Percentiles rank a stretch among this genome's conserved stretches.
Conservation (phyloP, 202 grass and related monocot genomes). For the Setaria viridis region DNA sequence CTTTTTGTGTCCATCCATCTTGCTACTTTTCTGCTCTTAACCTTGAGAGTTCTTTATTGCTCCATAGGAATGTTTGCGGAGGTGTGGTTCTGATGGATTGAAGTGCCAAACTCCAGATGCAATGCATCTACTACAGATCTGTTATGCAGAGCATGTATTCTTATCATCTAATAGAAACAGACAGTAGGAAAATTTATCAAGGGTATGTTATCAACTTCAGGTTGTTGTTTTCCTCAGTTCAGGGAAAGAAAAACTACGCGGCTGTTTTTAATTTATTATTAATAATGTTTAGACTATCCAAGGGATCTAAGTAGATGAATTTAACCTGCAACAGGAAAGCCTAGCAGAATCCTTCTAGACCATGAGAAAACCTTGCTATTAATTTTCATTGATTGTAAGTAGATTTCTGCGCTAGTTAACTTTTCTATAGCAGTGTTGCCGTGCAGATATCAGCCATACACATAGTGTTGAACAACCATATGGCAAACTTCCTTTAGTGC, state of each 20-base stretch:
- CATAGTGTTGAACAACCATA: background rate
- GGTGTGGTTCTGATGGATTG: background rate
- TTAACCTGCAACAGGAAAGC: conserved; percentile 15
- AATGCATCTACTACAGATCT: background rate
- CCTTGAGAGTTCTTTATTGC: background rate
- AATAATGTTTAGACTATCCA: conserved; percentile 2
- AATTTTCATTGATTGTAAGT: background rate
- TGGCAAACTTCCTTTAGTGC: conserved; percentile 6
- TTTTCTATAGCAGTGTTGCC: background rate
- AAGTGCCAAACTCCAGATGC: background rate
- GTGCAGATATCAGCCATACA: background rate
- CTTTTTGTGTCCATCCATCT: background rate
- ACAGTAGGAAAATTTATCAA: background rate
- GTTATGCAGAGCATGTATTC: background rate
- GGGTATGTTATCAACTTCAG: conserved; percentile 10
- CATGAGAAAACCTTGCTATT: conserved; percentile 26
- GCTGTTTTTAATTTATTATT: conserved; percentile 10
- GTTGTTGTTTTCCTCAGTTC: conserved; percentile 9
- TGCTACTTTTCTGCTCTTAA: background rate
- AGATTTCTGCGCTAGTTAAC: conserved; percentile 1
- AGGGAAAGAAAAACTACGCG: background rate
- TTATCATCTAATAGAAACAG: background rate
- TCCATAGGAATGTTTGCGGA: background rate
- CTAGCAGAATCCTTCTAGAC: background rate
- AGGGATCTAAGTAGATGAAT: background rate